Evolutionary conservation across 345 rosid genomes (phyloP).

Genomic region (Hibiscus mutabilis): DNA sequence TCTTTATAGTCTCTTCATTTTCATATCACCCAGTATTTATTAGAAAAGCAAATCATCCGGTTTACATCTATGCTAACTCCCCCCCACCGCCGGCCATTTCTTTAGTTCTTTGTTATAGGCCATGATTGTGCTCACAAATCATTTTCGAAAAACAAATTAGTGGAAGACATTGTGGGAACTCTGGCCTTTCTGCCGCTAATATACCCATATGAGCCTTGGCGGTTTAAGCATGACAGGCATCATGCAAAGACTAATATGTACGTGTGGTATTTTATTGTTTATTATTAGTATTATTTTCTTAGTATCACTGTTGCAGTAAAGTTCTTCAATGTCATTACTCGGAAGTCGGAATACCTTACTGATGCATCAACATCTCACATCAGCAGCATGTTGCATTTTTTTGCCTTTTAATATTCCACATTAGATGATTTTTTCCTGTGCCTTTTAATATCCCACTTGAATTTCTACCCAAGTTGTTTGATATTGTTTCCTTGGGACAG

Average conservation of each 20-base stretch:
- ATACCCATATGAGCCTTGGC: slow-evolving; percentile 95
- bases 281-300: slow-evolving; percentile 10
- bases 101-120: slow-evolving; percentile 93
- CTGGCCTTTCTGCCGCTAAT: slow-evolving; percentile 82
- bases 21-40: neutral
- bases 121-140: slow-evolving; percentile 98
- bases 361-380: neutral
- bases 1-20: neutral
- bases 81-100: no score
- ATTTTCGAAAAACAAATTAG: slow-evolving; percentile 77
- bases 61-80: slow-evolving; percentile 13
- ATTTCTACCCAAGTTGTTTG: neutral
- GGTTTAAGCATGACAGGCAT: slow-evolving; percentile 90
- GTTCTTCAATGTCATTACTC: neutral
- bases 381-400: neutral
- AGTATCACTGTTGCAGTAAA: neutral
- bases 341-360: neutral
- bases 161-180: slow-evolving; percentile 93
- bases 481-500: neutral
- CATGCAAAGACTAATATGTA: slow-evolving; percentile 97
- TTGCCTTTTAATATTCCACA: neutral
- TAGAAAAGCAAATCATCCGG: neutral
- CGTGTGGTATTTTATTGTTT: slow-evolving; percentile 16
- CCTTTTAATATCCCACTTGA: neutral
- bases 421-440: neutral